A percentile compares a stretch with the other conserved stretches of the same genome.
Conservation (phyloP, 192 early-diverging fungal species). For the Allomyces javanicus region DNA sequence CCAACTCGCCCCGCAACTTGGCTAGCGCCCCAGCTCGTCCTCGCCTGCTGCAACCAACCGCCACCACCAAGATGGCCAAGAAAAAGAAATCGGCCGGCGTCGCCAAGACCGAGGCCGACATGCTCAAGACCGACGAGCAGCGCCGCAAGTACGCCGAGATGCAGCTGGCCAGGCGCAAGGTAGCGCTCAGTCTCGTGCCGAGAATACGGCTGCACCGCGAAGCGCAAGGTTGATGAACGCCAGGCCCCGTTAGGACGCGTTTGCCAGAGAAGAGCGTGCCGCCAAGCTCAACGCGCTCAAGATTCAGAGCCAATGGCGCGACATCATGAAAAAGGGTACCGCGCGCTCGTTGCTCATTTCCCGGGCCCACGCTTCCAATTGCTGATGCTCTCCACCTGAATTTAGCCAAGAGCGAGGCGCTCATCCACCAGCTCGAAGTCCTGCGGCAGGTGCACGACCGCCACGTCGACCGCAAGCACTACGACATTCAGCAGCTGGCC, state of each 20-base stretch:
- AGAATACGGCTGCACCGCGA: too few species aligned
- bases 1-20: too few species aligned
- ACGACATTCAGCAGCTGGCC: slow-evolving; percentile 16
- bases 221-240: too few species aligned
- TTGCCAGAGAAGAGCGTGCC: slow-evolving; percentile 24
- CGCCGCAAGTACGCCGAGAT: neutral
- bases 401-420: slow-evolving; percentile 24
- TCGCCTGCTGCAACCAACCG: too few species aligned
- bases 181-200: neutral
- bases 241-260: too few species aligned
- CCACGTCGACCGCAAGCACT: slow-evolving; percentile 25
- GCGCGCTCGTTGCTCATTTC: neutral
- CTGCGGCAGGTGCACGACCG: slow-evolving; percentile 28
- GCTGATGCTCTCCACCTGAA: neutral
- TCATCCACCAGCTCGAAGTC: slow-evolving; percentile 17
- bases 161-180: neutral
- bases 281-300: slow-evolving; percentile 30
- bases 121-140: neutral
- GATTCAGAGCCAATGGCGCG: slow-evolving; percentile 36
- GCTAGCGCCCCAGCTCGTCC: too few species aligned
- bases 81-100: neutral
- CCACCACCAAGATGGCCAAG: neutral
- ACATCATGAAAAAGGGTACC: slow-evolving; percentile 40
- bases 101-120: neutral
- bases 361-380: neutral